A percentile compares a stretch with the other conserved stretches of the same genome.
phyloP scores from a whole-genome alignment of 139 green algal genomes.

The Klebsormidium nitens region DNA sequence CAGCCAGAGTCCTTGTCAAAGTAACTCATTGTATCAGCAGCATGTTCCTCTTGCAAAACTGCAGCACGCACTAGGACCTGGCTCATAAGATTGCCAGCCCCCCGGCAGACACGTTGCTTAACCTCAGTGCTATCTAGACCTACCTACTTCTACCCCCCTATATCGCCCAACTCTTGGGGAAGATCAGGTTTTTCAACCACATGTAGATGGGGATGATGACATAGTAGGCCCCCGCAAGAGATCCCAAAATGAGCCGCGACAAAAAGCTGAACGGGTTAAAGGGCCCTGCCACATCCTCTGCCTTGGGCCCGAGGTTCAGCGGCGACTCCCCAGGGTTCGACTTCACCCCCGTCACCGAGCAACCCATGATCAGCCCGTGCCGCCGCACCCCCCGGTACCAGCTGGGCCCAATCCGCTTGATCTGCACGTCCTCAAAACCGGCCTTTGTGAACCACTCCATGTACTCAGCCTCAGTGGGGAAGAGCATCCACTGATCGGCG shows the following conservation, averaged over 20 bases:
- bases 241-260: conserved; percentile 9
- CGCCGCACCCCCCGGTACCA: conserved; percentile 91
- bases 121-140: too few relatives aligned
- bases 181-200: conserved; percentile 22
- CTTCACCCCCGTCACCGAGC: conserved; percentile 87
- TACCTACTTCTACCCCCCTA: too few relatives aligned
- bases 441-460: conserved; percentile 90
- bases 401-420: conserved; percentile 85
- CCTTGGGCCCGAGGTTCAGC: conserved; percentile 29
- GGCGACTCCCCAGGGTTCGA: conserved; percentile 46
- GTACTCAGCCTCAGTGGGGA: conserved; percentile 93
- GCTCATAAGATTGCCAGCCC: too few relatives aligned
- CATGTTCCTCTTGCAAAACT: too few relatives aligned
- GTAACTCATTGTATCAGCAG: too few relatives aligned
- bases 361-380: conserved; percentile 96
- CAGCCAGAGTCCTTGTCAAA: too few relatives aligned
- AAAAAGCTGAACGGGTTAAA: conserved; percentile 23
- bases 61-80: too few relatives aligned
- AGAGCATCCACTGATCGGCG: conserved; percentile 93
- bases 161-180: conserved; percentile 20
- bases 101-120: too few relatives aligned
- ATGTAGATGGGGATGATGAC: conserved; percentile 23
- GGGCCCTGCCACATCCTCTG: conserved; percentile 17
- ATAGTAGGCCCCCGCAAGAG: conserved; percentile 6
- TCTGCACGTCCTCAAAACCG: conserved; percentile 82